phyloP scores from a whole-genome alignment of 768 basidiomycete genomes.

The Lactarius indigo region DNA sequence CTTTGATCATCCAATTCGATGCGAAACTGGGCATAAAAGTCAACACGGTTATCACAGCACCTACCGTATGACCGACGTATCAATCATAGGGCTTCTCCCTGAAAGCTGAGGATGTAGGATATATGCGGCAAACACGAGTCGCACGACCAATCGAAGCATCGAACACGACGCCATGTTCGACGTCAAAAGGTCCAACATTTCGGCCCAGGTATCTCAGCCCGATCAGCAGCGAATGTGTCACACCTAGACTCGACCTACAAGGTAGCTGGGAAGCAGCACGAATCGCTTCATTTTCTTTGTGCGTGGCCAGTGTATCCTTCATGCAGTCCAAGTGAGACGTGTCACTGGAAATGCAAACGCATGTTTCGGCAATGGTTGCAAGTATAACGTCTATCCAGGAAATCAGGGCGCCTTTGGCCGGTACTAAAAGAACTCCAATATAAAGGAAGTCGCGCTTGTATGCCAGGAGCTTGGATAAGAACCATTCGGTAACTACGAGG shows the following conservation, averaged over 20 bases:
- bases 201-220: slow-evolving; percentile 51
- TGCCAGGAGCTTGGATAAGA: slow-evolving; percentile 41
- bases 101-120: slow-evolving; percentile 47
- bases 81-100: slow-evolving; percentile 26
- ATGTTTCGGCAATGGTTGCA: slow-evolving; percentile 45
- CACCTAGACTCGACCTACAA: slow-evolving; percentile 35
- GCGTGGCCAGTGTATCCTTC: slow-evolving; percentile 35
- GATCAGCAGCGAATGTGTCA: slow-evolving; percentile 18
- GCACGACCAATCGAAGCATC: slow-evolving; percentile 54
- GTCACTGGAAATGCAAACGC: slow-evolving; percentile 33
- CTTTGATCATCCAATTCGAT: slow-evolving; percentile 6
- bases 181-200: slow-evolving; percentile 41
- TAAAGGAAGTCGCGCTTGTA: slow-evolving; percentile 48
- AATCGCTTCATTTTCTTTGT: slow-evolving; percentile 48
- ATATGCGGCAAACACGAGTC: slow-evolving; percentile 51
- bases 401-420: not conserved
- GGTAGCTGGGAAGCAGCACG: slow-evolving; percentile 68
- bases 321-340: slow-evolving; percentile 3
- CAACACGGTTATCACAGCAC: slow-evolving; percentile 21
- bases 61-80: slow-evolving; percentile 2
- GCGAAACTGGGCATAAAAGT: not conserved
- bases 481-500: slow-evolving; percentile 7
- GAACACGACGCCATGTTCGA: slow-evolving; percentile 56
- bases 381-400: slow-evolving; percentile 68
- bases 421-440: slow-evolving; percentile 35